Base-by-base conservation (phyloP, 75 land plant genomes). In the Chamaecyparis obtusa region DNA sequence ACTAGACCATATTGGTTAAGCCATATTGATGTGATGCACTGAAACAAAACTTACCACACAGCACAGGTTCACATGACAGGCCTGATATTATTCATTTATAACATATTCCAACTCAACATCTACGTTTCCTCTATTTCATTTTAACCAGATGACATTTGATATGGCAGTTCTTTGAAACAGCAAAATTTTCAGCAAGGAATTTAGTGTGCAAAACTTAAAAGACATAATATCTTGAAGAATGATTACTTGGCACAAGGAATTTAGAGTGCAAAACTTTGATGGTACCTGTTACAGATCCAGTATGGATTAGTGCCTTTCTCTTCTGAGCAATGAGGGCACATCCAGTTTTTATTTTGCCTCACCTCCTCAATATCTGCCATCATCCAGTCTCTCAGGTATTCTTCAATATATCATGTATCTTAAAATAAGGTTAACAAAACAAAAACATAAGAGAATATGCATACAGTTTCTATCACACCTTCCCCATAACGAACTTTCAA, bases 221-320 rank as follows among this genome's bases (percentile, higher is more conserved):
- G 1, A 74, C 10, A 74, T 3, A 11, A 10, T n/a, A n/a, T 13
- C 43, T 27, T 44, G 32, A 81, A 44, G 3, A 81, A 81, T 81
- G n/a, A 24, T 21, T 46, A 10, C n/a, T 17, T 39, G 46, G 30
- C 51, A 81, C 46, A 81, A 80, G 0, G 30, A 81, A 21, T 39
- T 46, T 33, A 44, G 32, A 44, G 32, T n/a, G 24, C 13, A n/a
- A 81, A 46, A 74, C 76, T 48, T 33, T 64, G 19, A 88, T 36
- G 27, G 57, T 88, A 93, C 94, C 94, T 93, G 88, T 93, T 93
- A 79, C 94, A 93, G 41, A 93, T 93, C 94, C 94, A 93, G 57
- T 89, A 88, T 8, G 91, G 90, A 16, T 88, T 90, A 5, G 55
- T 78, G 41, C 94, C 94, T 88, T 93, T 88, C n/a, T 88, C 90